Evolutionary conservation across 768 basidiomycete species (phyloP), one percentile per base, ranked within the genome.

Genomic region (Lactarius evosmus): DNA sequence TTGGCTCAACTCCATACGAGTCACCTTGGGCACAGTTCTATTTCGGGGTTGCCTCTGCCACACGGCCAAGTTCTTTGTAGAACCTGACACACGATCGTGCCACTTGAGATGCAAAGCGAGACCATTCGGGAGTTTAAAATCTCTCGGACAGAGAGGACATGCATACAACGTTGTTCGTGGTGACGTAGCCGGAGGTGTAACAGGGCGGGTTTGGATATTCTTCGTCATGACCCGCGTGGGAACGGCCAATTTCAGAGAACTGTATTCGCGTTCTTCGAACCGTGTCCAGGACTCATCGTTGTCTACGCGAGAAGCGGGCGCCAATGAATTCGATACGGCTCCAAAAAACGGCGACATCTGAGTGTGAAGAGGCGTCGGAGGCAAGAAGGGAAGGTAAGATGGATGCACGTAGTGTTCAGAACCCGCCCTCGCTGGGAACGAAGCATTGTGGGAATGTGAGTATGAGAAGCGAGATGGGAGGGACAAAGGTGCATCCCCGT

Each of bases 91-190:
- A n/a, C 66, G 66, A 38, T 67, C 64, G 57, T 68, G 67, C 67
- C 67, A 68, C 50, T 66, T 66, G 27, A 68, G 56, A 25, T 68
- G 67, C 57, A 68, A 62, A 16, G 67, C 65, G 32, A 68, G 67
- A 2, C 67, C 67, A 19, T 68, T 68, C 12, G 67, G 65, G 34
- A 68, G 57, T 46, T 61, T 51, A 50, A 68, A 68, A 33, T 54
- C 57, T 16, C 67, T 38, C 50, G 55, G 51, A 46, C 67, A 68
- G 30, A 60, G 67, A 29, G 58, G 67, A 33, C 67, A 68, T 12
- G 65, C 49, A 66, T 61, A 62, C 40, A 62, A 17, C 25, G 55
- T 32, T 17, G 32, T 60, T 33, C 41, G 58, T 9, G 32, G 51
- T 14, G 56, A 62, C 11, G 30, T 29, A 11, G 30, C 12, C 14